Evolutionary conservation across 2,329 filamentous ascomycete genomes (phyloP), one percentile per base, ranked within the genome.

Genomic region (Microcyclosporella mali): DNA sequence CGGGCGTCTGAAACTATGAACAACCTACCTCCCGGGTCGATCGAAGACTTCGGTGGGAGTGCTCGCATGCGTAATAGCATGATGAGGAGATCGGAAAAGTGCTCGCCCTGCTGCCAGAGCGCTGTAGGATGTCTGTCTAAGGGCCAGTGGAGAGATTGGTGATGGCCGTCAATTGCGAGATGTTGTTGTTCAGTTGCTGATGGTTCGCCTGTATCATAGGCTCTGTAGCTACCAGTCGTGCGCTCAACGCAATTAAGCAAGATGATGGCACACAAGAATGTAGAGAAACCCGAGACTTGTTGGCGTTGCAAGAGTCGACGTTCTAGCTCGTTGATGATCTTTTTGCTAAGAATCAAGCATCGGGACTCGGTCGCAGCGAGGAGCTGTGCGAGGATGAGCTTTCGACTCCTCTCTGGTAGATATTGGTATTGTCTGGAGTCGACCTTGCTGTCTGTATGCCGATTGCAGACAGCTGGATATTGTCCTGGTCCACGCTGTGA

Each of bases 271-370:
- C 74, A 71, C n/a, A 81, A 61, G 55, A 79, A 79, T 0, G 76
- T 80, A 46, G 77, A 73, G 43, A 81, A 79, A 34, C 70, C 70
- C 39, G 72, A 74, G 16, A 70, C 71, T 56, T 77, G 73, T 53
- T 77, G 72, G 10, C 75, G 73, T 51, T 78, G 75, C 6, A 80
- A 66, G 3, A 81, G 62, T n/a, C 77, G 70, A 14, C 75, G 71
- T 55, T 81, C 78, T 1, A 81, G 67, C 45, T 79, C 76, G 47
- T 77, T 77, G 68, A 80, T 73, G 27, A 79, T 70, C 8, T 64
- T 64, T 41, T 75, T 77, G 50, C 71, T 71, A 4, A 79, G 63
- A 40, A 66, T 65, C 11, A 69, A 66, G 28, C 75, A 74, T 19
- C 73, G 70, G 50, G 74, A 74, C 53, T 81, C 77, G 14, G 71